Base-by-base conservation (phyloP, 208 protist species). In the Angomonas ambiguus region DNA sequence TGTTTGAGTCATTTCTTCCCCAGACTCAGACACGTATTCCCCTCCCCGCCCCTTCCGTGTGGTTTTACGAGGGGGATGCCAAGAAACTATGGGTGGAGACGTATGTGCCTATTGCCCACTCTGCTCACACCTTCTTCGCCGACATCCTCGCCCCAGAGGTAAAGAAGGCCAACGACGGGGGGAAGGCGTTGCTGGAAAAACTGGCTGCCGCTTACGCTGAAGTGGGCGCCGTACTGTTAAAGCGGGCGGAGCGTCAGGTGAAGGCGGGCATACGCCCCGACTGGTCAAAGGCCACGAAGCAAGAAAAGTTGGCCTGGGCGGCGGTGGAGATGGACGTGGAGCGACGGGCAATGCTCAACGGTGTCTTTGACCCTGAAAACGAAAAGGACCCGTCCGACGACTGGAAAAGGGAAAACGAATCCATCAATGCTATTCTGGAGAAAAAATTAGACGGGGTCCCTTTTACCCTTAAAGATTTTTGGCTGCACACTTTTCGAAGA, bases 341-440 rank as follows among this genome's bases (percentile, higher is more conserved):
- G 77, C 62, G 82, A 71, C 71, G 82, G 8, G 65, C 78, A 27
- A 70, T 92, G 18, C 67, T 77, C 16, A 79, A 89, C 27, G 80
- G 83, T 60, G 73, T 82, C 4, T 86, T 82, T 72, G 90, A 95
- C 64, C 83, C 86, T 1, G 85, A 88, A 48, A 85, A 95, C 51
- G 55, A 85, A 33, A 64, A 81, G n/a, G 84, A 93, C 69, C 59
- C 60, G 24, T 71, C 71, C 0, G 71, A 81, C 1, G 87, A 88
- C 65, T 95, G 90, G 90, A 65, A 80, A 31, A 42, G 34, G n/a
- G 86, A 95, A 76, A 79, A 91, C 49, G 67, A 72, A 27, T 31
- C 25, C 20, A 82, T 93, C 5, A 60, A 82, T 57, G 65, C 74
- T 24, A 33, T 91, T 5, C 66, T 90, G 71, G 59, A 72, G 4